Conservation (phyloP, 129 eudicot genomes). For the Helianthus tuberosus region DNA sequence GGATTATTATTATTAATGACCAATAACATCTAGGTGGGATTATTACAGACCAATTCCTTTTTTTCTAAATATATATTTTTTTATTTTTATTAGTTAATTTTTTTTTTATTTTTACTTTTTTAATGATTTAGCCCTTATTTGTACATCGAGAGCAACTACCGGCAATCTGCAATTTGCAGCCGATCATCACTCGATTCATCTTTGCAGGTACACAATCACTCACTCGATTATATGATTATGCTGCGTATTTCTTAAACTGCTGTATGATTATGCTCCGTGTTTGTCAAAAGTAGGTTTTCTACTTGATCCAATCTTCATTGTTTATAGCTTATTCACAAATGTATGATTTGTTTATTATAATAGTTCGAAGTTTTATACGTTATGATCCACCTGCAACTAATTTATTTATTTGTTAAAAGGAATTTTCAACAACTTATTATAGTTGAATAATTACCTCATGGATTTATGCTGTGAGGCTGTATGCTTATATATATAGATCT, state of each 20-base stretch:
- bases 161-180: neutral
- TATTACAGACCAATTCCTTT: too few species aligned
- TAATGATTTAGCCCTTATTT: neutral
- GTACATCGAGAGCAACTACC: neutral
- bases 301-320: neutral
- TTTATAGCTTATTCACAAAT: neutral
- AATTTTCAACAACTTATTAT: neutral
- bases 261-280: neutral
- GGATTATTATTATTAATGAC: too few species aligned
- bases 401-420: neutral
- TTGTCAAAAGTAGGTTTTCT: neutral
- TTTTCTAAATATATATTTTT: too few species aligned
- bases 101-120: too few species aligned
- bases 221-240: neutral
- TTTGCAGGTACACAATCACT: constrained; percentile 20
- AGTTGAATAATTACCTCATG: neutral
- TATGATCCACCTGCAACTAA: constrained; percentile 18
- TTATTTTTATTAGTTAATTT: too few species aligned
- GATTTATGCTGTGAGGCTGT: neutral
- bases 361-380: neutral
- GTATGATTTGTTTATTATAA: neutral
- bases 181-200: constrained; percentile 25
- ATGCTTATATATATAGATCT: neutral
- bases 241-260: neutral
- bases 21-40: too few species aligned